These are phyloP conservation scores for Starmerella bombi DNA, from an alignment of 805 yeast genomes.

Conservation along the genomic window DNA sequence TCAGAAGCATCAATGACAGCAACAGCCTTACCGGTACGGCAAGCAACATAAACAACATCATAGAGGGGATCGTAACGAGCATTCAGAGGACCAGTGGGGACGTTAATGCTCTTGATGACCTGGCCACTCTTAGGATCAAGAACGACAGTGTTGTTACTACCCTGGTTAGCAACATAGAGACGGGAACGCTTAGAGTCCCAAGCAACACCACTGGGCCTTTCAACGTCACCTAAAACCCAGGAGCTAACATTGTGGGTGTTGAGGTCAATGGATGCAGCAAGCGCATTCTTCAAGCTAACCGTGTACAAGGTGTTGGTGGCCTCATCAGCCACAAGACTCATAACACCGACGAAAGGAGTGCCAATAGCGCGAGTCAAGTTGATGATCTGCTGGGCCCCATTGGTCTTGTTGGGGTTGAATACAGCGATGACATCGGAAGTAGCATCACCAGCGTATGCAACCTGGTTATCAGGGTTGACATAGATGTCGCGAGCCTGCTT, in stretches of 20 bases:
- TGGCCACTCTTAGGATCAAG: conserved; percentile 7
- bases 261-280: conserved; percentile 11
- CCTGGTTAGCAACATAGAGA: conserved; percentile 12
- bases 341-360: conserved; percentile 7
- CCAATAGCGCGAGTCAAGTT: conserved; percentile 1
- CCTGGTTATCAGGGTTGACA: conserved; percentile 4
- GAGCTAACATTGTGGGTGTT: conserved; percentile 4
- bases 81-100: conserved; percentile 7
- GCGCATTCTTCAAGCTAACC: conserved; percentile 3
- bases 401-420: conserved; percentile 2
- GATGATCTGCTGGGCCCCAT: background rate
- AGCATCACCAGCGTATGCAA: conserved; percentile 7
- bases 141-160: conserved; percentile 9
- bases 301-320: conserved; percentile 8
- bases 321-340: conserved; percentile 9
- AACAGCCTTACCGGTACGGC: conserved; percentile 9
- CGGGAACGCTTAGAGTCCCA: conserved; percentile 10
- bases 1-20: conserved; percentile 12
- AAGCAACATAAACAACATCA: conserved; percentile 13
- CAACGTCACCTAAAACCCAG: conserved; percentile 9
- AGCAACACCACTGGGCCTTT: conserved; percentile 8
- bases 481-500: conserved; percentile 8
- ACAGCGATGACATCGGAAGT: conserved; percentile 3
- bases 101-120: conserved; percentile 2
- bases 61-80: conserved; percentile 11